Base-by-base conservation (phyloP, 768 basidiomycete species). In the Gyrodon lividus region DNA sequence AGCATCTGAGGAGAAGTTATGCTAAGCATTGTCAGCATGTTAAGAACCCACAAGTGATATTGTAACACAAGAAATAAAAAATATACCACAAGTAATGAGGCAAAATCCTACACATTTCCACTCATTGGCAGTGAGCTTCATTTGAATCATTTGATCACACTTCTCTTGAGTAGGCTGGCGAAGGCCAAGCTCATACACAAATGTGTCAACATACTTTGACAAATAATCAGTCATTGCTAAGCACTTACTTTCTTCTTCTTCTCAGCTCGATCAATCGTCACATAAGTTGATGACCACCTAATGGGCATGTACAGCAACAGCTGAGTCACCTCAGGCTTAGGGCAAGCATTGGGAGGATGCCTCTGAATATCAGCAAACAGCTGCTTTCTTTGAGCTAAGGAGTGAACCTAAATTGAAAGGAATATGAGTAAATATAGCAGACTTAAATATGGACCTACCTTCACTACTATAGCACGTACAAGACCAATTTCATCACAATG, bases 11-110 rank as follows among this genome's bases (percentile, higher is more conserved):
- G 70, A 71, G 47, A 70, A 70, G 1, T 50, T 46, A 16, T 72
- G 69, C 39, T 72, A 70, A 4, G 65, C 60, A 16, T 57, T 28
- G 38, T 70, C 65, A 10, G 68, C 63, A 51, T 59, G 51, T 69
- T 71, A 44, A 19, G 12, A 14, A 6, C 4, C 20, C 12, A 26
- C 47, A 6, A 55, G 35, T 43, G 2, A 51, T 46, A 33, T 17
- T 20, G 0, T 17, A 20, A 34, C 2, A 0, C 16, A 43, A 16
- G n/a, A 24, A 24, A 3, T 35, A 26, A 30, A 16, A 14, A 26
- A 57, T 55, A 19, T 37, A 64, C 65, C 24, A 23, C 50, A 13
- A 69, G 55, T 0, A 70, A 23, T 9, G 55, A 26, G 4, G 59
- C 40, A 19, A 68, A 55, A 8, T 9, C 56, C 48, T 2, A 69